phyloP scores from a whole-genome alignment of 768 basidiomycete species.

The Hygrophorus pudorinus region DNA sequence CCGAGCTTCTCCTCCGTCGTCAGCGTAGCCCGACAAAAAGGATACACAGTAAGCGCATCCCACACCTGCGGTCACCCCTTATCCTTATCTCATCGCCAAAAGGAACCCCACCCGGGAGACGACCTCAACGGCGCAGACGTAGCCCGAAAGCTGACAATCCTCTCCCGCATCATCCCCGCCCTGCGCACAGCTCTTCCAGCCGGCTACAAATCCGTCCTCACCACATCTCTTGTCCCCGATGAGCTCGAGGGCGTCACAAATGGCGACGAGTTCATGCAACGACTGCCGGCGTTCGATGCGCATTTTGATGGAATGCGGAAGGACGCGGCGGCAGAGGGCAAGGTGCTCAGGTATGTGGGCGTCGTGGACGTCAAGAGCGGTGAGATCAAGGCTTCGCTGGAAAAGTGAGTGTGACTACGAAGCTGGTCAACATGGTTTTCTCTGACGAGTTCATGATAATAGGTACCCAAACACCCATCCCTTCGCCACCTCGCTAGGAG shows the following conservation, averaged over 20 bases:
- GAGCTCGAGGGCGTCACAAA: constrained; percentile 55
- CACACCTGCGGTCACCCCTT: background rate
- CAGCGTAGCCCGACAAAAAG: constrained; percentile 77
- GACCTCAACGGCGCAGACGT: constrained; percentile 97
- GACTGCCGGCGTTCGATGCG: constrained; percentile 74
- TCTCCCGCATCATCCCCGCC: constrained; percentile 66
- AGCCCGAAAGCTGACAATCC: constrained; percentile 92
- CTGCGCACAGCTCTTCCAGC: constrained; percentile 22
- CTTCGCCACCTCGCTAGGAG: constrained; percentile 91
- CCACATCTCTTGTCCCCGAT: constrained; percentile 76
- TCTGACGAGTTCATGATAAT: constrained; percentile 2
- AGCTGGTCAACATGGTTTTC: background rate
- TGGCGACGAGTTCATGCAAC: constrained; percentile 75
- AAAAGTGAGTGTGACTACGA: constrained; percentile 48
- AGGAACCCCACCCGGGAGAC: constrained; percentile 98
- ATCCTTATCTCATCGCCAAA: background rate
- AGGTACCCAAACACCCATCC: constrained; percentile 88
- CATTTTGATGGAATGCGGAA: constrained; percentile 69
- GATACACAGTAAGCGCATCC: constrained; percentile 67
- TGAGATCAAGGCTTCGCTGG: constrained; percentile 77
- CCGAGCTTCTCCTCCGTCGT: constrained; percentile 87
- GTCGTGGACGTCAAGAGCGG: constrained; percentile 75
- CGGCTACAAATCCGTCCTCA: constrained; percentile 66
- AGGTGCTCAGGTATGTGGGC: constrained; percentile 89
- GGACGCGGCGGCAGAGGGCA: constrained; percentile 68